Conservation (phyloP, 345 rosid species). For the Kernera saxatilis region DNA sequence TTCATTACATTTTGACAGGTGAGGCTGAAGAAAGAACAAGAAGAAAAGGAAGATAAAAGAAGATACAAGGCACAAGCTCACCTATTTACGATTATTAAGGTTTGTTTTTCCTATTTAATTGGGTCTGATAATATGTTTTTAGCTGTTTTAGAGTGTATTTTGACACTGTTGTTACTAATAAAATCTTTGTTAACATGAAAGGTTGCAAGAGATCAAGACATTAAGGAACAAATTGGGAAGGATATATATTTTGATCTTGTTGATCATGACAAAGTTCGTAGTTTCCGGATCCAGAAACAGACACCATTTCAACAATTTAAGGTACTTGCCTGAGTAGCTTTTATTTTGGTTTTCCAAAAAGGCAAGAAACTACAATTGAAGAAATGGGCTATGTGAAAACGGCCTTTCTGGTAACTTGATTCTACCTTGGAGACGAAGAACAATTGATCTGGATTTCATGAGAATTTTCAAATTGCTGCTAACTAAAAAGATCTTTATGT, state of each 20-base stretch:
- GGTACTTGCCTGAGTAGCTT: conserved; percentile 39
- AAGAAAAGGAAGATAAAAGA: conserved; percentile 89
- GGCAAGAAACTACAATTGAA: not conserved
- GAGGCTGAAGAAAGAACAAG: conserved; percentile 92
- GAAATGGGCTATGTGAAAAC: not conserved
- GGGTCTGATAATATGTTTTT: not conserved
- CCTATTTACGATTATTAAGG: conserved; percentile 85
- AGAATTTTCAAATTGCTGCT: not conserved
- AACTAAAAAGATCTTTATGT: not conserved
- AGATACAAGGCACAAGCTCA: conserved; percentile 93
- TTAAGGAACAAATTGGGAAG: conserved; percentile 79
- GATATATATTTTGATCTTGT: conserved; percentile 94
- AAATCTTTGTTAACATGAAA: conserved; percentile 19
- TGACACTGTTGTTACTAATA: conserved; percentile 3
- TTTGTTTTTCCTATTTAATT: conserved; percentile 14
- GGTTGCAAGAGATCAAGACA: conserved; percentile 94
- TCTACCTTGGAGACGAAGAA: not conserved
- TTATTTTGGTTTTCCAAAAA: not conserved
- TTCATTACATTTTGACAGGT: conserved; percentile 39
- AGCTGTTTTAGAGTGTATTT: conserved; percentile 9
- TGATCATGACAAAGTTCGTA: conserved; percentile 89
- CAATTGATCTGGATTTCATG: not conserved
- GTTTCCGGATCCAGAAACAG: conserved; percentile 88
- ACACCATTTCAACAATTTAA: conserved; percentile 67
- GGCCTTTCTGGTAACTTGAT: not conserved